These are phyloP conservation scores for Paratrypanosoma confusum DNA, from an alignment of 208 protist species.

Conservation along the genomic window DNA sequence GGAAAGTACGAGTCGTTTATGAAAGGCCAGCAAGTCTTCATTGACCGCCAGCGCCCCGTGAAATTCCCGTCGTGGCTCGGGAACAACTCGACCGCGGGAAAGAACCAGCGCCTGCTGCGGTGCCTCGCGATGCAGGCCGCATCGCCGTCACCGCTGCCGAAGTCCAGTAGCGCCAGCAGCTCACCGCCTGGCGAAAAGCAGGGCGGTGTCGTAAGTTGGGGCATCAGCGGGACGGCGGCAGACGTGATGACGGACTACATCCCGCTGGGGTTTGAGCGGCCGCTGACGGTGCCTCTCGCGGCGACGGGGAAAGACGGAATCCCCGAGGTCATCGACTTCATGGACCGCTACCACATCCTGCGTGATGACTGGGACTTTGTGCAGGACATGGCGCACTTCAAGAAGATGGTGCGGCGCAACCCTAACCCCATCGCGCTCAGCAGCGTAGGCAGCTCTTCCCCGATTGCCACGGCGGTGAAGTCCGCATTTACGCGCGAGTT, in stretches of 20 bases:
- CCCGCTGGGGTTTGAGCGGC: constrained; percentile 54
- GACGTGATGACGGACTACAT: constrained; percentile 82
- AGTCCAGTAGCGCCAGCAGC: no score
- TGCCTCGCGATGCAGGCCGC: constrained; percentile 59
- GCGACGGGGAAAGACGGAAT: constrained; percentile 59
- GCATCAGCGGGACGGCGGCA: constrained; percentile 57
- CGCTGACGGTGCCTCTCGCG: constrained; percentile 40
- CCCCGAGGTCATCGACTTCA: constrained; percentile 59
- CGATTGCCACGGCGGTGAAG: constrained; percentile 71
- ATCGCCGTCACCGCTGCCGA: constrained; percentile 18
- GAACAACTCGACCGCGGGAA: constrained; percentile 76
- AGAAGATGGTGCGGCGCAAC: constrained; percentile 60
- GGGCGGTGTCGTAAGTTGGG: no score
- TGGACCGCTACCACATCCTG: constrained; percentile 80
- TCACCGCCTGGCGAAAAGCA: no score
- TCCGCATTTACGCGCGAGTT: constrained; percentile 82
- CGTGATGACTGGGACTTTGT: constrained; percentile 87
- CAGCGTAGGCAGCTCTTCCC: constrained; percentile 5
- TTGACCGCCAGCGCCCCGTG: constrained; percentile 73
- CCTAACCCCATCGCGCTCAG: constrained; percentile 7
- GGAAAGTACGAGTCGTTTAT: constrained; percentile 81
- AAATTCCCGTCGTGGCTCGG: constrained; percentile 85
- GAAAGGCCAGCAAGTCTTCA: constrained; percentile 54
- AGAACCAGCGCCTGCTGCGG: constrained; percentile 72
- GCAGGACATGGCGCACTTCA: constrained; percentile 55